Evolutionary conservation across 805 yeast species (phyloP).

Genomic region (Saccharomycopsis sp.): DNA sequence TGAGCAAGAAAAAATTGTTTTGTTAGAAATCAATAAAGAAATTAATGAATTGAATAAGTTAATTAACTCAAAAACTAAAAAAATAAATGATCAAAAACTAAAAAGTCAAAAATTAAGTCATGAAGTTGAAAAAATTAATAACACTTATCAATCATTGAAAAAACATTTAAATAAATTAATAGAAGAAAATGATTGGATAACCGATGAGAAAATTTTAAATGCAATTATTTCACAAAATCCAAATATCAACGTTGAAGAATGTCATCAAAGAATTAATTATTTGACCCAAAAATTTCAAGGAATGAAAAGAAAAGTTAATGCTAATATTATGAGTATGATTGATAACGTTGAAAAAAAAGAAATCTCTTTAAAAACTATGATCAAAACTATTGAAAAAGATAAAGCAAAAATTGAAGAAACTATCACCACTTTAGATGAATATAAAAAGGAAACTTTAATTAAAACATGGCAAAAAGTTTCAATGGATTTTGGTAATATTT

Average conservation of each 20-base stretch:
- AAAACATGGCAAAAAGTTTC: conserved; percentile 84
- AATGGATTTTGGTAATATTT: conserved; percentile 80
- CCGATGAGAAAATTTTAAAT: conserved; percentile 47
- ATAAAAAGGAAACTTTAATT: conserved; percentile 72
- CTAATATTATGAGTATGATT: conserved; percentile 82
- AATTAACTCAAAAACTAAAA: conserved; percentile 32
- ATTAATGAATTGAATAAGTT: conserved; percentile 44
- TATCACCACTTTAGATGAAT: conserved; percentile 69
- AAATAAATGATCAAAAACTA: conserved; percentile 36
- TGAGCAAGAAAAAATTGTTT: conserved; percentile 45
- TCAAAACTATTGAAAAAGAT: conserved; percentile 79
- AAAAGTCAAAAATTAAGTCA: conserved; percentile 44
- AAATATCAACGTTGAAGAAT: conserved; percentile 50
- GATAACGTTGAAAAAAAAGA: conserved; percentile 90
- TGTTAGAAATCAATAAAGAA: conserved; percentile 69
- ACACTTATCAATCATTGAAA: conserved; percentile 28
- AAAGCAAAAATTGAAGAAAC: conserved; percentile 85
- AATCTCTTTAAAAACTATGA: conserved; percentile 62
- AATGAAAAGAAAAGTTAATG: conserved; percentile 73
- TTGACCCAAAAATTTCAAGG: conserved; percentile 50
- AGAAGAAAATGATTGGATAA: conserved; percentile 62
- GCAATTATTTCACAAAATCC: conserved; percentile 52
- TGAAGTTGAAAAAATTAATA: conserved; percentile 40
- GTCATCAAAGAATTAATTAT: conserved; percentile 44
- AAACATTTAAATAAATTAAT: conserved; percentile 34